Evolutionary conservation across 495 filamentous ascomycete genomes (phyloP), one percentile per base, ranked within the genome.

Genomic region (Glarea lozoyensis): DNA sequence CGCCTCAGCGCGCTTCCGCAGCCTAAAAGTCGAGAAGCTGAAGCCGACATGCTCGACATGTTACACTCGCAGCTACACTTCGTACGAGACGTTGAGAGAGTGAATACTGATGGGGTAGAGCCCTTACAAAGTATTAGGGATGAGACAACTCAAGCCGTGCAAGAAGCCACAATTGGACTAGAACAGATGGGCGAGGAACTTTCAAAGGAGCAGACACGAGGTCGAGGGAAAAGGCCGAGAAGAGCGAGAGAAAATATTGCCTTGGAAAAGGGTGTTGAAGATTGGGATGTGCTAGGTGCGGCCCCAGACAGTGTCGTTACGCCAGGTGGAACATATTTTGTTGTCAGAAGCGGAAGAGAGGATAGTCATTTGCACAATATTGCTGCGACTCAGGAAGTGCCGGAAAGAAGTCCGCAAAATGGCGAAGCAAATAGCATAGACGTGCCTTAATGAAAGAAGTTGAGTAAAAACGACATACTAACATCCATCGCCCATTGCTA

Each of bases 11-110:
- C 92, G 22, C 80, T 97, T 0, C 87, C 90, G 0, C 70, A 70
- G 5, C 89, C 92, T 1, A 53, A 66, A 10, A 69, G 66, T 6
- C 70, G 65, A 21, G 75, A 81, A 52, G 59, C 62, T 22, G 78
- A 86, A 51, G 40, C 62, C 0, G 51, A 63, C 7, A 85, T 94
- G 76, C 65, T 92, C 4, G 49, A 72, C 15, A 86, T 82, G 0
- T 72, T 99, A 5, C 68, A 79, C 32, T 78, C 86, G 9, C 92
- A 99, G 53, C 73, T 99, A 0, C 81, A 86, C 53, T 97, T 99
- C 54, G 87, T 97, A 29, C 75, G 72, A 42, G 76, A 82, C 41
- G 81, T 97, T 22, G 88, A 92, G 49, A 63, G 60, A n/a, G 80
- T 95, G 4, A 72, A 90, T 63, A 89, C 87, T 1, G 58, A 62